Percentiles rank a stretch among this genome's conserved stretches.
phyloP scores from a whole-genome alignment of 352 stramenopile genomes.

The Globisporangium middletonii region DNA sequence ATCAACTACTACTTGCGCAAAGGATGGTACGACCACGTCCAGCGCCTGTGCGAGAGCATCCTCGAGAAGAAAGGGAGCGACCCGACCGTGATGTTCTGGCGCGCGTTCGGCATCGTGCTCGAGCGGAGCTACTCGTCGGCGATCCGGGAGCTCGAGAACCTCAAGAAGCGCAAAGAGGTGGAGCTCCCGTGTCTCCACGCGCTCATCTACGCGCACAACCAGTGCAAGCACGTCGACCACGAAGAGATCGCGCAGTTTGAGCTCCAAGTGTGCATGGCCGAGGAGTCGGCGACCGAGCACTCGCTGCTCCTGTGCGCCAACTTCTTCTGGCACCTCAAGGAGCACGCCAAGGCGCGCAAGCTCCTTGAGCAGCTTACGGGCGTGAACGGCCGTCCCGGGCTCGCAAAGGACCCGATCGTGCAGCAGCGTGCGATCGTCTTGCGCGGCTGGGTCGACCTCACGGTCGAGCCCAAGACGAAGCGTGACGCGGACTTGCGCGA shows the following conservation, averaged over 20 bases:
- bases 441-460: constrained; percentile 74
- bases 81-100: constrained; percentile 80
- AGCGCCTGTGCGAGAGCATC: constrained; percentile 73
- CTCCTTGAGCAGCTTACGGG: constrained; percentile 56
- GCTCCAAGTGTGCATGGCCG: constrained; percentile 73
- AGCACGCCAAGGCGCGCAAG: constrained; percentile 60
- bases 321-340: constrained; percentile 75
- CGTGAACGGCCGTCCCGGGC: constrained; percentile 13
- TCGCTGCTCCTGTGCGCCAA: constrained; percentile 60
- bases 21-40: constrained; percentile 83
- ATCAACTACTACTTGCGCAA: constrained; percentile 89
- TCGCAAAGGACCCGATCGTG: constrained; percentile 19
- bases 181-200: constrained; percentile 75
- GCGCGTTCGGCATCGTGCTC: constrained; percentile 72
- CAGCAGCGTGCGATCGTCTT: constrained; percentile 51
- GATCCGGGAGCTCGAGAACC: constrained; percentile 80
- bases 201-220: constrained; percentile 68
- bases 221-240: constrained; percentile 74
- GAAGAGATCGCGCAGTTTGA: constrained; percentile 76
- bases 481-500: constrained; percentile 57
- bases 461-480: constrained; percentile 60
- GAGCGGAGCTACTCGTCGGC: constrained; percentile 74
- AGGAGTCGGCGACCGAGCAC: constrained; percentile 53
- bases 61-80: constrained; percentile 82
- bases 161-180: constrained; percentile 76